Conservation (phyloP, 371 early-diverging fungal species). For the Apophysomyces elegans region DNA sequence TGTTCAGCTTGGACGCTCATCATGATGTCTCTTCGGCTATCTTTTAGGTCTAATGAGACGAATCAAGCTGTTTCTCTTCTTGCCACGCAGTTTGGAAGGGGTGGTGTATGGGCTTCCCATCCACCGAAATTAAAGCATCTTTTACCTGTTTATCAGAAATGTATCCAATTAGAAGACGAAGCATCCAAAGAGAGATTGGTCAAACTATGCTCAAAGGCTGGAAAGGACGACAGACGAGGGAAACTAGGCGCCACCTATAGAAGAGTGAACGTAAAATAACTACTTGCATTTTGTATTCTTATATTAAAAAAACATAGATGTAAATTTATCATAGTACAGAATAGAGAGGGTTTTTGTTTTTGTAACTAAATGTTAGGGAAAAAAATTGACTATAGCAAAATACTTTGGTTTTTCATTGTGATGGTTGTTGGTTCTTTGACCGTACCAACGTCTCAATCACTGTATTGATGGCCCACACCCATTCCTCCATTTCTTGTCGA, state of each 20-base stretch:
- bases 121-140: conserved; percentile 49
- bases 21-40: not conserved
- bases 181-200: conserved; percentile 43
- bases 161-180: conserved; percentile 58
- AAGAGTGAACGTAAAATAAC: conserved; percentile 7
- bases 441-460: conserved; percentile 46
- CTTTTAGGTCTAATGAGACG: conserved; percentile 32
- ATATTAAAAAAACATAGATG: not conserved
- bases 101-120: conserved; percentile 16
- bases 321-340: not conserved
- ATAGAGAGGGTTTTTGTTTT: no score
- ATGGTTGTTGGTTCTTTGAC: not conserved
- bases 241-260: conserved; percentile 4
- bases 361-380: not conserved
- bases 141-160: conserved; percentile 55
- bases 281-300: not conserved
- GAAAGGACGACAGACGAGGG: conserved; percentile 10
- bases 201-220: conserved; percentile 37
- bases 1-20: not conserved
- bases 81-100: conserved; percentile 28
- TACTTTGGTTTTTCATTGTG: no score
- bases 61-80: conserved; percentile 37
- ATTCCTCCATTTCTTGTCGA: conserved; percentile 49
- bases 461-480: conserved; percentile 50
- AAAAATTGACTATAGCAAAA: not conserved